Evolutionary conservation across 2,329 filamentous ascomycete species (phyloP), one percentile per base, ranked within the genome.

Genomic region (Aschersonia sp.): DNA sequence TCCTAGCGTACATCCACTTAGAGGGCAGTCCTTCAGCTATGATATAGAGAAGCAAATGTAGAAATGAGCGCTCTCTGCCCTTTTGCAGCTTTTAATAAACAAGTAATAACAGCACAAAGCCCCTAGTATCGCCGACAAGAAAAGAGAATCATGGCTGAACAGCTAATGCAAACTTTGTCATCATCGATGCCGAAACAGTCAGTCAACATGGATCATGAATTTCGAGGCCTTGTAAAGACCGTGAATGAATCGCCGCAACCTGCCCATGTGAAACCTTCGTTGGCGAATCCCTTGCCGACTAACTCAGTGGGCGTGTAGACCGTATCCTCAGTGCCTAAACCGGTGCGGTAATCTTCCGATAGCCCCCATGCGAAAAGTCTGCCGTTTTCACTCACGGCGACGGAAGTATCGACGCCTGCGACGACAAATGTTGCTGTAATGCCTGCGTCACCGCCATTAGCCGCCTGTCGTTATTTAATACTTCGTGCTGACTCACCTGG

Each of bases 341-440:
- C 84, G 9, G 82, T 85, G 62, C 85, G 82, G 59, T 82, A 85
- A 54, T 79, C 83, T 40, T 75, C 75, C 7, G 75, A 81, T 65
- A 87, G 87, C 3, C 84, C 84, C 83, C 83, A 88, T 4, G 75
- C 75, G 62, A 78, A 86, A 9, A 80, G 80, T 54, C 76, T 75
- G 50, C 84, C 84, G 44, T 82, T 71, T 47, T 69, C 69, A 52
- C 76, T 77, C 55, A 88, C 71, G 38, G 76, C 80, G 49, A 88
- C 74, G 51, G 72, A 80, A 61, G 84, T 81, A 55, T 88, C 83
- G 2, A 75, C 75, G 31, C 77, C 80, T 44, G 78, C 77, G 10
- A 76, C 69, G 41, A 78, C 75, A n/a, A 54, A 54, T 1, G 45
- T 48, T 6, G 50, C 51, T 45, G 49, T 48, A 10, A 51, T 45